A percentile compares a stretch with the other conserved stretches of the same genome.
Evolutionary conservation across 345 rosid genomes (phyloP).

Genomic region (Euphorbia tirucalli): DNA sequence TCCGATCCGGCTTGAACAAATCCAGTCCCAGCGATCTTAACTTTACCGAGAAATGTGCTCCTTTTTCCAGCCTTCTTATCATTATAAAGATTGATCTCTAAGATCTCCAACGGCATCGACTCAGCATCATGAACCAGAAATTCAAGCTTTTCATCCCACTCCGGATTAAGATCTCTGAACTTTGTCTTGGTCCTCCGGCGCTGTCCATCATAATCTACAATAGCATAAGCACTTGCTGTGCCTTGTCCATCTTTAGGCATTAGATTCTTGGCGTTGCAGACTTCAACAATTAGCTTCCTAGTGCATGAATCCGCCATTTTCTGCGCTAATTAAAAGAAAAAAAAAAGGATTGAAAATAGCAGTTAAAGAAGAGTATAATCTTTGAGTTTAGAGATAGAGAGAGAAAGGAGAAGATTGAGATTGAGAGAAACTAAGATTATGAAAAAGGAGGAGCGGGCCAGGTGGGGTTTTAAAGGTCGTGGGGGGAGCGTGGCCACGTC

Average conservation of each 20-base stretch:
- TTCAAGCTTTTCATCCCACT: conserved; percentile 87
- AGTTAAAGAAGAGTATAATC: too few relatives aligned
- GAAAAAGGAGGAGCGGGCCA: conserved; percentile 7
- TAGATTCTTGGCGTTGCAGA: conserved; percentile 71
- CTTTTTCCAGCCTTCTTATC: conserved; percentile 71
- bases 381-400: conserved; percentile 3
- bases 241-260: conserved; percentile 98
- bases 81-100: conserved; percentile 79
- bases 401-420: not conserved
- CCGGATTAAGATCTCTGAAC: conserved; percentile 77
- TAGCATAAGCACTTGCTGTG: conserved; percentile 80
- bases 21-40: conserved; percentile 58
- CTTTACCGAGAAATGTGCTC: conserved; percentile 71
- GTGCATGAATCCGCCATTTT: conserved; percentile 54
- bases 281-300: conserved; percentile 71
- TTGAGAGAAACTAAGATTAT: not conserved
- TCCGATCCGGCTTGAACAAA: conserved; percentile 62
- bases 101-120: conserved; percentile 54
- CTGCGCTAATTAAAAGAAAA: too few relatives aligned
- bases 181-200: conserved; percentile 75
- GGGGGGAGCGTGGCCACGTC: conserved; percentile 36
- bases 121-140: conserved; percentile 62
- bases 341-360: not conserved
- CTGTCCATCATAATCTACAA: conserved; percentile 82
- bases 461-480: conserved; percentile 20